Base-by-base conservation (phyloP, 2,329 filamentous ascomycete genomes). In the Pseudogymnoascus pannorum region DNA sequence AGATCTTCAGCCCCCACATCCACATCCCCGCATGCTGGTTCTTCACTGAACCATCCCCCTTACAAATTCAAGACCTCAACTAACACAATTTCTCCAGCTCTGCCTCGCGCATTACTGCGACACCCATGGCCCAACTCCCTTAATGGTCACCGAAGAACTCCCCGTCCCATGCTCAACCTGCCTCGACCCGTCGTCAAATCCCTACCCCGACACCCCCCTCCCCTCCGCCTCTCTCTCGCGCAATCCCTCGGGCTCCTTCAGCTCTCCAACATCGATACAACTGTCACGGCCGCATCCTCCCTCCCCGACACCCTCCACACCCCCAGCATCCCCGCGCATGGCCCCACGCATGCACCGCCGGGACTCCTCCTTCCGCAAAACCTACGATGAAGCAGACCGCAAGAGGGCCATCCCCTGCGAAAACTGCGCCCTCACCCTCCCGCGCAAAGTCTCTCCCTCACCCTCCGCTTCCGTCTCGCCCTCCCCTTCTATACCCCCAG, bases 31-130 rank as follows among this genome's bases (percentile, higher is more conserved):
- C 33, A 14, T 61, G 44, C 61, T 20, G 62, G 12, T 36, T 14
- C 35, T 8, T 40, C 16, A 20, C 36, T 20, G 16, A 11, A 20
- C 36, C 16, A 16, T 20, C 26, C 35, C 35, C 36, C 16, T 40
- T 38, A 38, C 36, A 38, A 38, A 18, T 38, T 18, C n/a, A 3
- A 38, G 14, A 38, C 29, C 58, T 54, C 38, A 12, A 60, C 40
- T 60, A 60, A 61, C 44, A 9, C 24, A 8, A 12, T 22, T 26
- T 54, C 44, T 60, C 57, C 81, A 88, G 85, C 76, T 88, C 71
- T 87, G 84, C 72, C 79, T 88, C 68, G 86, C 86, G 68, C 85
- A 88, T 72, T 88, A 87, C 71, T 88, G 86, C 78, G 86, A 88
- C 72, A 78, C 83, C 65, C 86, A 88, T 74, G 86, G 86, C 64